Evolutionary conservation across 2,329 filamentous ascomycete species (phyloP), one percentile per base, ranked within the genome.

Genomic region (Tolypocladium endophyticum): DNA sequence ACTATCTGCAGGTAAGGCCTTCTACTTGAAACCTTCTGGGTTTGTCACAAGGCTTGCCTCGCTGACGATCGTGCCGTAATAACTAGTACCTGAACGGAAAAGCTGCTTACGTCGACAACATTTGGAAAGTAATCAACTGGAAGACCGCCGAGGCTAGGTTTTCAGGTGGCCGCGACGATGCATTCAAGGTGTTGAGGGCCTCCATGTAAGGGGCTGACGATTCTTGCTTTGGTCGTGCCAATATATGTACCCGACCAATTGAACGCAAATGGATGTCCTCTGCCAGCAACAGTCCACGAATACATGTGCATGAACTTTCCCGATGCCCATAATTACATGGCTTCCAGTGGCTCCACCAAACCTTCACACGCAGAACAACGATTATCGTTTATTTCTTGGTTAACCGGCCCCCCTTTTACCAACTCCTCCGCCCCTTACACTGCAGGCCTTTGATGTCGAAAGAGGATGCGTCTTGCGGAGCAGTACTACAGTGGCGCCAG

Each of bases 111-210:
- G 81, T 90, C 8, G 82, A 88, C 62, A 88, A 88, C 63, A 88
- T 91, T 66, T 92, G 88, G 88, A 85, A 85, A 39, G 83, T 92
- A 38, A 84, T 92, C 69, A 91, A 90, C 75, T 92, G 88, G 89
- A 84, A 86, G 74, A 85, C 81, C 6, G 82, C 84, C 1, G 87
- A 89, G 75, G 73, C 79, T 61, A 80, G 88, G 36, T 90, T 83
- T 71, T 65, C 73, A 1, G 81, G 81, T 3, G 73, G 65, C 5
- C 72, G 73, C 5, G 77, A 79, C 12, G 76, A 81, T 60, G 75
- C 71, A 1, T 79, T 80, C 70, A 74, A 75, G 67, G 68, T 74
- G 23, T 72, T 80, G 58, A 73, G 71, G 61, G 76, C 77, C 20
- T 73, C 74, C 4, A 68, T 79, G 60, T 78, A 70, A 67, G 18